Evolutionary conservation across 176 grass and related monocot species (phyloP).

Genomic region (Hyparrhenia diplandra): DNA sequence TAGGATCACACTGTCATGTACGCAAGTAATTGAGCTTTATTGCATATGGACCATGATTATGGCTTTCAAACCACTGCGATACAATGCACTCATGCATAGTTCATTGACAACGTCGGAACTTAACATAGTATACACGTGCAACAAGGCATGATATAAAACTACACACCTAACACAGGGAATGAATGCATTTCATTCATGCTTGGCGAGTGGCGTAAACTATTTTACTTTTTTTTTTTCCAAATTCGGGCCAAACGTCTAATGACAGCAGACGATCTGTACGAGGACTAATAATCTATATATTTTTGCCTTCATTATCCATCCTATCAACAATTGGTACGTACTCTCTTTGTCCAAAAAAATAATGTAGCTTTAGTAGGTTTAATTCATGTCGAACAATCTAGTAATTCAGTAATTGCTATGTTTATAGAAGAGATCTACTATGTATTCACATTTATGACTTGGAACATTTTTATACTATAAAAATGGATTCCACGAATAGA

Average conservation of each 20-base stretch:
- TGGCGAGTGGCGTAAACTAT: background rate
- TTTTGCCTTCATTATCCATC: background rate
- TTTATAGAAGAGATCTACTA: too few relatives aligned
- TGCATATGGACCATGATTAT: background rate
- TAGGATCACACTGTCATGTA: background rate
- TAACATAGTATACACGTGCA: background rate
- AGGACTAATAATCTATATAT: background rate
- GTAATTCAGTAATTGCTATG: too few relatives aligned
- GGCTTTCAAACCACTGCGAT: background rate
- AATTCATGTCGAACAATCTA: too few relatives aligned
- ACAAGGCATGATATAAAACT: background rate
- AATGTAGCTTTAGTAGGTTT: too few relatives aligned
- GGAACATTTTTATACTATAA: too few relatives aligned
- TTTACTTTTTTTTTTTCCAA: background rate
- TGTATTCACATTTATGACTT: too few relatives aligned
- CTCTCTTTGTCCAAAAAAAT: too few relatives aligned
- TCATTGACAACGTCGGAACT: background rate
- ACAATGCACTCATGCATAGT: background rate
- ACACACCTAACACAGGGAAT: background rate
- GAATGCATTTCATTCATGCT: background rate
- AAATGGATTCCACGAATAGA: too few relatives aligned
- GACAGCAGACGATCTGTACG: background rate
- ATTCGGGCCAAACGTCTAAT: background rate
- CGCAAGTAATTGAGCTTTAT: too few relatives aligned
- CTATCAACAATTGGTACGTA: background rate